phyloP scores from a whole-genome alignment of 225 moss, liverwort and hornwort species.

The Pleurozium schreberi region DNA sequence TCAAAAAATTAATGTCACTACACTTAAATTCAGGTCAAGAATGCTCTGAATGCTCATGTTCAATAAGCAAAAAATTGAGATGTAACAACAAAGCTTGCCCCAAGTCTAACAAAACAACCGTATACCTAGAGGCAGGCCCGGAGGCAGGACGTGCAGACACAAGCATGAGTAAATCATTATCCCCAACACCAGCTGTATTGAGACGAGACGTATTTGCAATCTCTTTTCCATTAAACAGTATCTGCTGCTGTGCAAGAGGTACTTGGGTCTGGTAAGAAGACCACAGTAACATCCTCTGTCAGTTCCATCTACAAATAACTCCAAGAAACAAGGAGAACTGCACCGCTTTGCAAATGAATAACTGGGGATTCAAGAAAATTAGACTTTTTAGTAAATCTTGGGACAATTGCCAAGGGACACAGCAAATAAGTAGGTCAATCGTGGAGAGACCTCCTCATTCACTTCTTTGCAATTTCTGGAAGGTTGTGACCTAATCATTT shows the following conservation, averaged over 20 bases:
- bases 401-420: not conserved
- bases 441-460: not conserved
- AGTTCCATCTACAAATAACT: not conserved
- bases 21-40: not conserved
- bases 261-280: slow-evolving; percentile 62
- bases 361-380: not conserved
- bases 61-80: not conserved
- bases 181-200: slow-evolving; percentile 77
- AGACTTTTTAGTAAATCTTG: not conserved
- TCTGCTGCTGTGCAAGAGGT: slow-evolving; percentile 82
- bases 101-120: not conserved
- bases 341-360: not conserved
- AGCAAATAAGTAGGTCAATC: not conserved
- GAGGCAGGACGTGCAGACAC: slow-evolving; percentile 56
- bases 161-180: slow-evolving; percentile 90
- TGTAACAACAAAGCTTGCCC: not conserved
- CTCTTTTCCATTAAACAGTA: slow-evolving; percentile 82
- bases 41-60: not conserved
- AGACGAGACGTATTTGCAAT: slow-evolving; percentile 60
- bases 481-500: not conserved
- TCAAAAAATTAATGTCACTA: not conserved
- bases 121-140: slow-evolving; percentile 38
- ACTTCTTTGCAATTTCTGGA: not conserved
- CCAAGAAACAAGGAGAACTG: not conserved
- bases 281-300: not conserved